Conservation (phyloP, 768 basidiomycete species). For the Tricholoma hemisulphureum region DNA sequence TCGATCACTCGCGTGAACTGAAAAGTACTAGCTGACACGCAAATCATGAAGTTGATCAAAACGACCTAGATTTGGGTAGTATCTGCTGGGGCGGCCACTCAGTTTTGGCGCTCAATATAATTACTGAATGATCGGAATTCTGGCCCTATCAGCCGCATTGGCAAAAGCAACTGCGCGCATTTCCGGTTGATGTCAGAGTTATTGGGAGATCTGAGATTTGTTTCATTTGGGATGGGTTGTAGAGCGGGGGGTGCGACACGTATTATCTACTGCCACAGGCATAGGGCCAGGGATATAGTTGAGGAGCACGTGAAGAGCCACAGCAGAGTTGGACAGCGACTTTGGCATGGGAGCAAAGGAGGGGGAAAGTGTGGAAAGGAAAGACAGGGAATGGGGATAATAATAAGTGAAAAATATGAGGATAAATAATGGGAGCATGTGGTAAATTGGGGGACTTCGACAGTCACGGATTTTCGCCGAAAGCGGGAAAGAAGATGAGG, state of each 20-base stretch:
- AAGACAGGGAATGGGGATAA: background rate
- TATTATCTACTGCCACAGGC: background rate
- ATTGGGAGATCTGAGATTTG: slow-evolving; percentile 1
- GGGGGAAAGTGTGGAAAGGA: background rate
- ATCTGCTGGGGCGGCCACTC: background rate
- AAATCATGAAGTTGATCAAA: slow-evolving; percentile 3
- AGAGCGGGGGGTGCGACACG: background rate
- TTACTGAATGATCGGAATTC: slow-evolving; percentile 7
- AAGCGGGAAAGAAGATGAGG: slow-evolving; percentile 11
- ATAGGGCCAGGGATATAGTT: too few species aligned
- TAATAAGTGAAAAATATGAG: background rate
- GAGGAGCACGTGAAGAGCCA: background rate
- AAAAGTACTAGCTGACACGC: slow-evolving; percentile 3
- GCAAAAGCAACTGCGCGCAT: slow-evolving; percentile 2
- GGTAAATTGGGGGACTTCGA: slow-evolving; percentile 10
- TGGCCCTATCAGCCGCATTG: slow-evolving; percentile 6
- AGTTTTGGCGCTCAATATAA: slow-evolving; percentile 2
- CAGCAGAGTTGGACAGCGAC: background rate
- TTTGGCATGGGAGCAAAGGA: background rate
- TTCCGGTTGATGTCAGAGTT: background rate
- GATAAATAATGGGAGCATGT: slow-evolving; percentile 6
- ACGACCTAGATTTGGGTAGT: background rate
- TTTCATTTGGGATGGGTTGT: slow-evolving; percentile 1
- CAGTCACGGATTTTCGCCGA: slow-evolving; percentile 16
- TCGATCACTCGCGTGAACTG: background rate